Evolutionary conservation across 164 flowering plant genomes (phyloP), one percentile per base, ranked within the genome.

Genomic region (Taxillus chinensis): DNA sequence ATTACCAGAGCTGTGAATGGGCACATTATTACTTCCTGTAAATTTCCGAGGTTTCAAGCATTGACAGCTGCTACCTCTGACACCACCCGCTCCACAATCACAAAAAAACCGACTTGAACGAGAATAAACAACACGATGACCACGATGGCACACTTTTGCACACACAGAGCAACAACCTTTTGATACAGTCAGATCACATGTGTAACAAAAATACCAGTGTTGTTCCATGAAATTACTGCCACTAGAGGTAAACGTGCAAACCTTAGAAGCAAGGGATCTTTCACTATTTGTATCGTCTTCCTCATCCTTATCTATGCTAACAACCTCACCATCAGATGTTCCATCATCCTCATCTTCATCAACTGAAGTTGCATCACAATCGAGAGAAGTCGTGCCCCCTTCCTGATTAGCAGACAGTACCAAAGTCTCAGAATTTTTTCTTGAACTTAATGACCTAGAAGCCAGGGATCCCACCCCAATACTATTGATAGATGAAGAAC

Each of bases 341-440:
- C 96, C 99, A 79, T 95, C 97, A 77, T 95, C 99, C 74, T 90
- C 99, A 77, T 91, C 99, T 55, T 95, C 99, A 77, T 95, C 99
- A 6, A 80, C 75, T 61, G 95, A 91, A 64, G 85, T 84, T 60
- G 93, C 96, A 80, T 95, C 99, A 77, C 96, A 91, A 16, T 95
- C 99, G 70, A 89, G 64, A 11, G 95, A 60, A 11, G 75, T 55
- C 5, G 92, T 73, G 15, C 78, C 86, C 64, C 79, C 80, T 73
- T 82, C 90, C 67, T 80, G 86, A 77, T 75, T 84, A 45, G 82
- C 77, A 66, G 91, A 74, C 74, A 84, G 75, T 65, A 86, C 71
- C 66, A 83, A 64, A 9, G 88, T 66, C 50, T 83, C 92, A 27
- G 90, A 77, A 71, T 65, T 77, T 69, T 81, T 87, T 52, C 84